phyloP scores from a whole-genome alignment of 2,329 filamentous ascomycete species.

The Coleophoma cylindrospora region DNA sequence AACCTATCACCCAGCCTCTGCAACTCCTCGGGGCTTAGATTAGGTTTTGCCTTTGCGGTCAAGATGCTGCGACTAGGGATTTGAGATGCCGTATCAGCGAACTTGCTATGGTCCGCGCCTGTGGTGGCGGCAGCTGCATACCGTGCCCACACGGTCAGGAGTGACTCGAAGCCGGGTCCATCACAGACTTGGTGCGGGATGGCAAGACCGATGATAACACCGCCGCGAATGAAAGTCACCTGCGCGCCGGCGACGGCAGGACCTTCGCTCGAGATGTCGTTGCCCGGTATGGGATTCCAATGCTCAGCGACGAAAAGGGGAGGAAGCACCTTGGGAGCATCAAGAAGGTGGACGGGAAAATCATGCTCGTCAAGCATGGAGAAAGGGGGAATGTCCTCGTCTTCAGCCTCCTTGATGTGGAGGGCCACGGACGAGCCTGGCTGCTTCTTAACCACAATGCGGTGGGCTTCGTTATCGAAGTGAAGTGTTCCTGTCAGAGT shows the following conservation, averaged over 20 bases:
- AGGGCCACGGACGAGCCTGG: no score
- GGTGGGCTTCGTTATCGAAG: no score
- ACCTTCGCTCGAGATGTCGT: not conserved
- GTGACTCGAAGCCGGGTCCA: conserved; percentile 21
- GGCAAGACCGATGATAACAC: conserved; percentile 21
- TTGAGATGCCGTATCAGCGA: no score
- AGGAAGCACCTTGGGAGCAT: conserved; percentile 6
- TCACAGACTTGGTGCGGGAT: conserved; percentile 21
- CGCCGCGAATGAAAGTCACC: conserved; percentile 23
- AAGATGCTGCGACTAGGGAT: no score
- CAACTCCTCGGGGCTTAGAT: not conserved
- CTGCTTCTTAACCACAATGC: no score
- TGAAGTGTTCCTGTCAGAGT: no score
- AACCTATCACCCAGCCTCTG: not conserved
- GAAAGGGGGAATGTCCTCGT: conserved; percentile 11
- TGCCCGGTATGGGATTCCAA: conserved; percentile 7
- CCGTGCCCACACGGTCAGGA: conserved; percentile 21
- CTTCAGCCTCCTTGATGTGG: not conserved
- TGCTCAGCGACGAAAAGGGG: conserved; percentile 7
- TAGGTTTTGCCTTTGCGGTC: no score
- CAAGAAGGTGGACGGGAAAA: conserved; percentile 11
- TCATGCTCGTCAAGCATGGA: conserved; percentile 12
- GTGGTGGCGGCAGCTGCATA: no score
- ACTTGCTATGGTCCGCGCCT: no score
- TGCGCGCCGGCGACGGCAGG: conserved; percentile 15